Base-by-base conservation (phyloP, 441 rosid genomes). In the Omphalea diandra region DNA sequence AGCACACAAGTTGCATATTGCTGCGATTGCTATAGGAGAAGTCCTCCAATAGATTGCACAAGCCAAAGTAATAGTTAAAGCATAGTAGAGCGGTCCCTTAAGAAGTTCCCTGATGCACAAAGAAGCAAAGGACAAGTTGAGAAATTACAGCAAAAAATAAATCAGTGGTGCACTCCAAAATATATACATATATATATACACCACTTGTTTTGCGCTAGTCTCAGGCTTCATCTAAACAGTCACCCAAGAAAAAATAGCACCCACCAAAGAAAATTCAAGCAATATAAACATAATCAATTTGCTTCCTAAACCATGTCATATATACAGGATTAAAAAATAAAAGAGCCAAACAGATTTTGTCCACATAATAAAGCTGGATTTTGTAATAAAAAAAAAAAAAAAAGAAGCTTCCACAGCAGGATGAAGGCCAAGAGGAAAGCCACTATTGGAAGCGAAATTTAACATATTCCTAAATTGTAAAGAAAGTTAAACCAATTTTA, bases 1-100 rank as follows among this genome's bases (percentile, higher is more conserved):
- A 50, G 96, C 93, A 55, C 98, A 86, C 58, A 92, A 85, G 82
- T 90, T 90, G 84, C 89, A 92, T 71, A 90, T 68, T 68, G 87
- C 87, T 11, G 97, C 91, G 68, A 86, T 79, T 31, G 84, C 84
- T 47, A 86, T 72, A 0, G 99, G 98, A 46, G 98, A 87, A 74
- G 86, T 81, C 77, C 86, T 85, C 99, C 96, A 90, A 67, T 82
- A 88, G 73, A 87, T 33, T 53, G 77, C 76, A 76, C 86, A 80
- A 40, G 97, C 86, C 36, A 76, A 35, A 20, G 96, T 86, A 50
- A 90, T 77, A 26, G 96, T 69, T 14, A 78, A 32, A 35, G 87
- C 93, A 68, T 92, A 90, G 76, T 84, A 92, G 5, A 94, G 78
- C 1, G 98, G 97, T 64, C 97, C 98, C 72, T 71, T 90, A 31